Base-by-base conservation (phyloP, 2,329 filamentous ascomycete species). In the Chaetomium olivaceum region DNA sequence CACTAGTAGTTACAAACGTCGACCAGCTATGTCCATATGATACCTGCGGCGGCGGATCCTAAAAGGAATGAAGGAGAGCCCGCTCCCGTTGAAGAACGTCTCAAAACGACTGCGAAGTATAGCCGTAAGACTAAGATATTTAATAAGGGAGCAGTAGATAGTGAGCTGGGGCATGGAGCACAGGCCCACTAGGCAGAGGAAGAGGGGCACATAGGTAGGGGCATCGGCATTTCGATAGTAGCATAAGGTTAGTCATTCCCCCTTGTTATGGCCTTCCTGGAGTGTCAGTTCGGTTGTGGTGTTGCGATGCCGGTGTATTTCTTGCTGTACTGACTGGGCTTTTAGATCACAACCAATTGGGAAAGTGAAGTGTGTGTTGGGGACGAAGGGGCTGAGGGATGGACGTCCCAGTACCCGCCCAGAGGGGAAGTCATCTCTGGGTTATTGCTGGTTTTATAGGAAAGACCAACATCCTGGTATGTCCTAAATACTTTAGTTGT, bases 331-430 rank as follows among this genome's bases (percentile, higher is more conserved):
- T 31, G 58, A 25, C 23, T 23, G 36, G 39, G 3, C 3, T 21
- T 21, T 21, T 33, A 60, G 58, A 60, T 60, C 27, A 60, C 33
- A 27, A 60, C 58, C 8, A 60, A 60, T 27, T 36, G 14, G n/a
- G 58, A 27, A 2, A 46, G 43, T n/a, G 43, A 60, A 21, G 29
- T 51, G n/a, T 31, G 19, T 16, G 58, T 60, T 5, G 58, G 58
- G 1, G 46, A 36, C 14, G 16, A 29, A 19, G 27, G 21, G 12
- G 23, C 43, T 7, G 14, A 60, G 6, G 43, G 58, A 23, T 51
- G 58, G 58, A 36, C 19, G 23, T 50, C 46, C 23, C 43, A 50
- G 12, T 27, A 43, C 27, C 43, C 58, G 4, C 43, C 58, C 11
- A 8, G 3, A 21, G 58, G 27, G 21, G 58, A 50, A 7, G 25